Base-by-base conservation (phyloP, 345 rosid genomes). In the Hypericum perforatum region DNA sequence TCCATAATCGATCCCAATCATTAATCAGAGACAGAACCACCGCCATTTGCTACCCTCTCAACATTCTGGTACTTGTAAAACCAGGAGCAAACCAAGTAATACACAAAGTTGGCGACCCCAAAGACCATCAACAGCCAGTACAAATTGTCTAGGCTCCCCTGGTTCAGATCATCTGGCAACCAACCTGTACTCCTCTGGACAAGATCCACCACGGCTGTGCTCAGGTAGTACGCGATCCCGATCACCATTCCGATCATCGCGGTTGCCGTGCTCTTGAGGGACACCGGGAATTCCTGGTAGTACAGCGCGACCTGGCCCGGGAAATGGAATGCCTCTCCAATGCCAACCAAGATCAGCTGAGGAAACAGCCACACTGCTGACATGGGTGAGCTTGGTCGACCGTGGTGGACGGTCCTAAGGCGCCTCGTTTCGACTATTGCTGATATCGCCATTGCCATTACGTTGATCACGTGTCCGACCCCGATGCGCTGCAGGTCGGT, bases 391-490 rank as follows among this genome's bases (percentile, higher is more conserved):
- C 37, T 48, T 14, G 16, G 39, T 6, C 49, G 47, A 12, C 50
- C 16, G 12, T 42, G 45, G 32, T 57, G 67, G 7, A 54, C 54
- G 39, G 41, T 15, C 42, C 60, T 52, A 22, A 77, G 70, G 52
- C 85, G 60, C 43, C 59, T 79, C 16, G 75, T 59, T 64, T 78
- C 88, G 6, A 80, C 64, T 9, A 73, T 0, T 0, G 78, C 82
- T 5, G 78, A 54, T 1, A 65, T 48, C 0, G 37, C 69, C 78
- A 73, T 61, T 60, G 74, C 41, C 6, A 66, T n/a, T 42, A 66
- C 57, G 60, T 47, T 73, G 3, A 75, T 12, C 53, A 78, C 60
- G 11, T 84, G 87, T 32, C 87, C 81, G 0, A 67, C 11, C 0
- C 79, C 85, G 0, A 78, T 57, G 49, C 68, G 48, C 40, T 78